Evolutionary conservation across 106 monocot species (phyloP).

Genomic region (Dendrobium huoshanense): DNA sequence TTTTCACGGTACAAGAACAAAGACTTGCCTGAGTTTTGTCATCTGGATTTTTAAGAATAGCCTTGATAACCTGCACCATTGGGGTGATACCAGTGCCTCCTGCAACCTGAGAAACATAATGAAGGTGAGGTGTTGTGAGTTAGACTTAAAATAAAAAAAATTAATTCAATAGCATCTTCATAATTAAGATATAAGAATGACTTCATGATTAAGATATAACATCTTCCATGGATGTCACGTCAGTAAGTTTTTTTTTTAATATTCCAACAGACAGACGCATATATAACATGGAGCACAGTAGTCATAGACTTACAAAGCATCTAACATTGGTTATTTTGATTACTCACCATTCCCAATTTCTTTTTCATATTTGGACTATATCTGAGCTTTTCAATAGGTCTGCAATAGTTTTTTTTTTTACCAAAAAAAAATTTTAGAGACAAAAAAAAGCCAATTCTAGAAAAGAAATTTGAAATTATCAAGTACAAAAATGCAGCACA

Average conservation of each 20-base stretch:
- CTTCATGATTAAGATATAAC: not conserved
- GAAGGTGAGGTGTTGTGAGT: not conserved
- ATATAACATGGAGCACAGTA: not conserved
- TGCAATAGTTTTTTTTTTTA: constrained; percentile 11
- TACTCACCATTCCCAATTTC: constrained; percentile 89
- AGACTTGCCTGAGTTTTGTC: constrained; percentile 66
- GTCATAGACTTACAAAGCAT: not conserved
- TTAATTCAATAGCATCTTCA: not conserved
- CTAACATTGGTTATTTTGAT: not conserved
- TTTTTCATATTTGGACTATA: constrained; percentile 98
- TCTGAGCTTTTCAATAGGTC: constrained; percentile 95
- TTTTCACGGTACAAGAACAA: not conserved
- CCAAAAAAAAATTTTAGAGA: constrained; percentile 1
- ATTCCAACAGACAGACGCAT: too few relatives aligned
- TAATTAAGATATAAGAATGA: not conserved
- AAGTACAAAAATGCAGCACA: not conserved
- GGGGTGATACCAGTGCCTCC: constrained; percentile 93
- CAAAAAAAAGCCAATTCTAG: not conserved
- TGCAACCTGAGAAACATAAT: constrained; percentile 47
- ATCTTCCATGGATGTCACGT: too few relatives aligned
- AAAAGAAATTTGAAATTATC: not conserved
- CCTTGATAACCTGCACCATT: constrained; percentile 90
- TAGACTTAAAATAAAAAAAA: not conserved
- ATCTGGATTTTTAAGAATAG: constrained; percentile 86
- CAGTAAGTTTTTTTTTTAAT: too few relatives aligned